These are phyloP conservation scores for Podospora appendiculata DNA, from an alignment of 495 filamentous ascomycete species.

Conservation along the genomic window DNA sequence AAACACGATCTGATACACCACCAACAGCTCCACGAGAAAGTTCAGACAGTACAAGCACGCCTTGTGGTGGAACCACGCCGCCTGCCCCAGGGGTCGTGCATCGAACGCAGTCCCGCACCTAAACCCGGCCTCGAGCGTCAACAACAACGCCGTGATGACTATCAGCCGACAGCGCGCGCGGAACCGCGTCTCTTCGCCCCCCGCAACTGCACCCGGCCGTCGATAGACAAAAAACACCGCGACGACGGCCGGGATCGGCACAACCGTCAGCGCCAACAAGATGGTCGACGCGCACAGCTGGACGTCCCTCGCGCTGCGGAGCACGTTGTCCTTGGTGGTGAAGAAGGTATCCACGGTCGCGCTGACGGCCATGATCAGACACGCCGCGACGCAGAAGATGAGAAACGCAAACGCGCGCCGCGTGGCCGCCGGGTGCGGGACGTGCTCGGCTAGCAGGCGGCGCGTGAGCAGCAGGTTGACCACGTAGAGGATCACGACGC, in stretches of 20 bases:
- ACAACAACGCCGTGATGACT: not conserved
- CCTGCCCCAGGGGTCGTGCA: not conserved
- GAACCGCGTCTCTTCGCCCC: not conserved
- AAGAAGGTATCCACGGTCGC: conserved; percentile 53
- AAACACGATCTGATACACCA: not conserved
- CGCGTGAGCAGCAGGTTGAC: conserved; percentile 69
- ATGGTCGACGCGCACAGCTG: conserved; percentile 56
- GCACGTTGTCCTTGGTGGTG: conserved; percentile 37
- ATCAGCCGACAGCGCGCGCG: not conserved
- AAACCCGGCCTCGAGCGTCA: conserved; percentile 9
- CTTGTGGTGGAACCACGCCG: conserved; percentile 3
- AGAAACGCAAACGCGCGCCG: conserved; percentile 42
- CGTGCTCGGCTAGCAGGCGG: conserved; percentile 69
- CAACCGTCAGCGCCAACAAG: conserved; percentile 55
- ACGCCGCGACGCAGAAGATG: conserved; percentile 49
- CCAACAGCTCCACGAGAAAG: conserved; percentile 5
- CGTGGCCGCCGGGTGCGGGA: conserved; percentile 47
- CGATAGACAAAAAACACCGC: not conserved
- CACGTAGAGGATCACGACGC: conserved; percentile 61
- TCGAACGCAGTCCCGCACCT: conserved; percentile 3
- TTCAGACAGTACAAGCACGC: conserved; percentile 9
- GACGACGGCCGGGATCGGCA: conserved; percentile 47
- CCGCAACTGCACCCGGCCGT: not conserved
- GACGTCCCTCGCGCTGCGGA: conserved; percentile 44
- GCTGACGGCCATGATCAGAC: conserved; percentile 60